Conservation (phyloP, 2,329 filamentous ascomycete genomes). For the Ophiostoma sp. region DNA sequence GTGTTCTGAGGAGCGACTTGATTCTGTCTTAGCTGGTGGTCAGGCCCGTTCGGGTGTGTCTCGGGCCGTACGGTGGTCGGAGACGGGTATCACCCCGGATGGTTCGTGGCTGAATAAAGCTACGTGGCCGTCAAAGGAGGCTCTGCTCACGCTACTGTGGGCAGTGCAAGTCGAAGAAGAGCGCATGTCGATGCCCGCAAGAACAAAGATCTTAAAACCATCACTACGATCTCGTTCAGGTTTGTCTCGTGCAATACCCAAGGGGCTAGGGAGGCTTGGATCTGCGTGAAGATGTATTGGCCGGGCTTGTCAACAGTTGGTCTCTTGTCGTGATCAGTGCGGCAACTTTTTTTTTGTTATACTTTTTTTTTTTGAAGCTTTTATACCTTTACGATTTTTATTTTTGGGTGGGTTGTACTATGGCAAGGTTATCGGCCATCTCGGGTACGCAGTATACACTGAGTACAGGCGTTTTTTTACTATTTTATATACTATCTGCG, state of each 20-base stretch:
- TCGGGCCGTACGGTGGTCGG: constrained; percentile 36
- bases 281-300: neutral
- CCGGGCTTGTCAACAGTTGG: neutral
- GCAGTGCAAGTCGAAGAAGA: constrained; percentile 46
- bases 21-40: constrained; percentile 47
- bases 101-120: constrained; percentile 40
- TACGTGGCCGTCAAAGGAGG: constrained; percentile 49
- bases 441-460: neutral
- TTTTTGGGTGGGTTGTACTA: neutral
- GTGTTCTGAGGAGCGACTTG: constrained; percentile 53
- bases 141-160: constrained; percentile 51
- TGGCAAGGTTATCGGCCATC: neutral
- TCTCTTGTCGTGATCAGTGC: neutral
- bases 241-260: neutral
- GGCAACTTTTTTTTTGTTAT: neutral
- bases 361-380: constrained; percentile 8
- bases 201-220: neutral
- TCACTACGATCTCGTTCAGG: neutral
- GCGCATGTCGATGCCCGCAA: constrained; percentile 36
- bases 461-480: neutral
- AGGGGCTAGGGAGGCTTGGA: neutral
- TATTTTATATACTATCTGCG: neutral
- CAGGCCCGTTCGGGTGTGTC: constrained; percentile 34
- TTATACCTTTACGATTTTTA: constrained; percentile 3
- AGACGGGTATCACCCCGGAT: constrained; percentile 33